phyloP scores from a whole-genome alignment of 2,329 filamentous ascomycete species.

The Aspergillus phoenicis region DNA sequence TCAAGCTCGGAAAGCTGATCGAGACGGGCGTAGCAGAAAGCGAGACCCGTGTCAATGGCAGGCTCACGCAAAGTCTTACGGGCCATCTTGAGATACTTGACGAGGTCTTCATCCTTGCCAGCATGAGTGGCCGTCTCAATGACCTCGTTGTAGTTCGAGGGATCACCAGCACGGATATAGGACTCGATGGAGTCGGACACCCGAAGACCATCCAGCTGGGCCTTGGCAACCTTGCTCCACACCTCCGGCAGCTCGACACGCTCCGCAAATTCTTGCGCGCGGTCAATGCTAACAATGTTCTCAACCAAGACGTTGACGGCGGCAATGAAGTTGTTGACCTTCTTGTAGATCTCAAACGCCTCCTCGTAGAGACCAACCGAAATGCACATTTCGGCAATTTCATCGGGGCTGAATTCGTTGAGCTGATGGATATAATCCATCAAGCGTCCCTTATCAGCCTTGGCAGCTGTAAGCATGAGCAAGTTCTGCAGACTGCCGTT shows the following conservation, averaged over 20 bases:
- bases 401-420: conserved; percentile 84
- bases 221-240: conserved; percentile 98
- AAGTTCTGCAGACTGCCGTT: conserved; percentile 96
- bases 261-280: conserved; percentile 92
- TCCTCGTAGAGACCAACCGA: conserved; percentile 95
- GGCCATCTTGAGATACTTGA: conserved; percentile 96
- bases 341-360: conserved; percentile 98
- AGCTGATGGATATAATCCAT: conserved; percentile 96
- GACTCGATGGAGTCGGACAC: conserved; percentile 92
- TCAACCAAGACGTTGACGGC: conserved; percentile 93
- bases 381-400: conserved; percentile 91
- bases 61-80: conserved; percentile 95
- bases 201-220: conserved; percentile 92
- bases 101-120: conserved; percentile 94
- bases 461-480: conserved; percentile 92
- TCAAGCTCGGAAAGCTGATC: conserved; percentile 92
- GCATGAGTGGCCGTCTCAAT: conserved; percentile 95
- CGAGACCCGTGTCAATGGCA: conserved; percentile 87
- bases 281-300: conserved; percentile 95
- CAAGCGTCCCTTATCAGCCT: conserved; percentile 90
- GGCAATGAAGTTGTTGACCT: conserved; percentile 83
- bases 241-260: conserved; percentile 92
- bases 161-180: conserved; percentile 92
- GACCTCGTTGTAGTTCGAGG: conserved; percentile 90
- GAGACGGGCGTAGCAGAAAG: conserved; percentile 89